Percentiles rank a stretch among this genome's conserved stretches.
Conservation (phyloP, 208 protist species). For the Herpetomonas muscarum region DNA sequence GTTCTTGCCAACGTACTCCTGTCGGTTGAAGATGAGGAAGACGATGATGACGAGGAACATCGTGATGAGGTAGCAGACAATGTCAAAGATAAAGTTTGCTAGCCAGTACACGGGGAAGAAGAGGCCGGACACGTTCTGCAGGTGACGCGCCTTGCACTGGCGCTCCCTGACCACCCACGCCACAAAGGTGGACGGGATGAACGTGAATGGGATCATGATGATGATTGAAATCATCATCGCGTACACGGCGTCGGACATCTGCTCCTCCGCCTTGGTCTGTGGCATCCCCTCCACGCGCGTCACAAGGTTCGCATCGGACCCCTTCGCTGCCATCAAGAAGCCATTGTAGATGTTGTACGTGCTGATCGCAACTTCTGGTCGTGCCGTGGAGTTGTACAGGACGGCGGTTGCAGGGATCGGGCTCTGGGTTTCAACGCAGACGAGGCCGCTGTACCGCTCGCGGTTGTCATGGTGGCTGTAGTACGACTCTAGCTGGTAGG, state of each 20-base stretch:
- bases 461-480: slow-evolving; percentile 17
- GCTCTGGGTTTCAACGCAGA: slow-evolving; percentile 23
- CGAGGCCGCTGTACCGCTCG: slow-evolving; percentile 38
- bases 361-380: slow-evolving; percentile 35
- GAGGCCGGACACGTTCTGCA: slow-evolving; percentile 69
- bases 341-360: slow-evolving; percentile 36
- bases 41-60: slow-evolving; percentile 57
- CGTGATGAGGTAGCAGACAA: slow-evolving; percentile 55
- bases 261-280: slow-evolving; percentile 32
- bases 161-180: slow-evolving; percentile 78
- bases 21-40: slow-evolving; percentile 46
- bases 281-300: slow-evolving; percentile 34
- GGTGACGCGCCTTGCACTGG: slow-evolving; percentile 53
- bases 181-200: slow-evolving; percentile 63
- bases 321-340: slow-evolving; percentile 17
- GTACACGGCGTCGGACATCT: slow-evolving; percentile 23
- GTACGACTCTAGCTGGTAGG: slow-evolving; percentile 36
- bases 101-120: slow-evolving; percentile 65
- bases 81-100: slow-evolving; percentile 75
- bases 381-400: slow-evolving; percentile 52
- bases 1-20: slow-evolving; percentile 47
- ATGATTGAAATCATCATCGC: slow-evolving; percentile 48
- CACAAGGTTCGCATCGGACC: slow-evolving; percentile 9
- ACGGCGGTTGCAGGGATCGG: slow-evolving; percentile 12
- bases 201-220: slow-evolving; percentile 71